These are phyloP conservation scores for Podospora fimiseda DNA, from an alignment of 495 filamentous ascomycete species.

Conservation along the genomic window DNA sequence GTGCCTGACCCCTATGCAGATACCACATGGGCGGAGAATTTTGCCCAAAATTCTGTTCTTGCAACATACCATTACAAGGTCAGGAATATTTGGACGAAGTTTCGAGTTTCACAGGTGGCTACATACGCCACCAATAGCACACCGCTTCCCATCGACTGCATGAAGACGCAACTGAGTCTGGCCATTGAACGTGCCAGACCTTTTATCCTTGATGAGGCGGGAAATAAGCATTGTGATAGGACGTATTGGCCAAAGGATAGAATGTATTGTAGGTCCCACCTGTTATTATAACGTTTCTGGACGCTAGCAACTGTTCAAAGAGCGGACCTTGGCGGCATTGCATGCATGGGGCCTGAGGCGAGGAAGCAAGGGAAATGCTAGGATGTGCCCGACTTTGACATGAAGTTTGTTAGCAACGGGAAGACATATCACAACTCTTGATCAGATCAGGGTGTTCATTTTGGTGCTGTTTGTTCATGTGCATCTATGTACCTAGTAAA, in stretches of 20 bases:
- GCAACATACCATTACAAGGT: background rate
- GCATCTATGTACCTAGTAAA: too few species aligned
- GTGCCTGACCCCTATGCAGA: background rate
- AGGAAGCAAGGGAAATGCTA: background rate
- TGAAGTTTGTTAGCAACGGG: too few species aligned
- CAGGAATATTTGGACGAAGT: background rate
- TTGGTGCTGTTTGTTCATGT: too few species aligned
- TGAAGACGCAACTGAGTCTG: background rate
- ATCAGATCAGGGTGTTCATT: too few species aligned
- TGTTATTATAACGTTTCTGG: background rate
- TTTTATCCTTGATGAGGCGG: background rate
- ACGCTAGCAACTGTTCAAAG: too few species aligned
- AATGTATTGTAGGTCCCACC: background rate
- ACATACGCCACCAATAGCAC: background rate
- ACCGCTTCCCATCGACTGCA: background rate
- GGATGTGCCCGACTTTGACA: background rate
- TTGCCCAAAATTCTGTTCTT: background rate
- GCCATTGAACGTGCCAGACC: background rate
- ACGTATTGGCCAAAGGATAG: too few species aligned
- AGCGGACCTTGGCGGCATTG: too few species aligned
- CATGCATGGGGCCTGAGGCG: background rate
- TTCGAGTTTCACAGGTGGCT: too few species aligned
- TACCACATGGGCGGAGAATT: background rate
- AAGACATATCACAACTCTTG: too few species aligned
- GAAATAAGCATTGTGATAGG: background rate